Conservation (phyloP, 2,329 filamentous ascomycete genomes). For the Colletotrichum simmondsii region DNA sequence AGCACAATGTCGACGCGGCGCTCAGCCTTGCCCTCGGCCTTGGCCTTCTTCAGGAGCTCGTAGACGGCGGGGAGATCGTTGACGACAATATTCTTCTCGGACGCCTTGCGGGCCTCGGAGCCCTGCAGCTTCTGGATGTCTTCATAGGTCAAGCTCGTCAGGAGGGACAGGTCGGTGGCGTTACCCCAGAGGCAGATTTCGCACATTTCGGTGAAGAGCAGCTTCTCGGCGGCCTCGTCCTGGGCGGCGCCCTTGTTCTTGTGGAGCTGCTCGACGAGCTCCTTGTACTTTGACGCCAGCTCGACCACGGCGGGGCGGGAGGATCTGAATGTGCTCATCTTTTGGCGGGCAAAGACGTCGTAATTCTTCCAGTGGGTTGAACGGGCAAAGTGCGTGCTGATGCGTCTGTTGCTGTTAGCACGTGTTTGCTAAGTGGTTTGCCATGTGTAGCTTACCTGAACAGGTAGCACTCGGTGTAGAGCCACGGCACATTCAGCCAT, state of each 20-base stretch:
- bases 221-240: constrained; percentile 76
- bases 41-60: constrained; percentile 71
- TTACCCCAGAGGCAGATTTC: constrained; percentile 98
- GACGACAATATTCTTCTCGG: constrained; percentile 90
- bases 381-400: constrained; percentile 80
- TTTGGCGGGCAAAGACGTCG: constrained; percentile 90
- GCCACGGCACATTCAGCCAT: constrained; percentile 90
- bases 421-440: neutral
- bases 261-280: constrained; percentile 76
- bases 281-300: constrained; percentile 81
- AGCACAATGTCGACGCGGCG: constrained; percentile 92
- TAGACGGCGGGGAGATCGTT: constrained; percentile 86
- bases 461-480: constrained; percentile 94
- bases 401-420: constrained; percentile 62
- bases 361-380: constrained; percentile 89
- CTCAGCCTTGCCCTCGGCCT: constrained; percentile 71
- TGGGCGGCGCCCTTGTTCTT: constrained; percentile 60
- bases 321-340: constrained; percentile 91
- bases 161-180: constrained; percentile 90
- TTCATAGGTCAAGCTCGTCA: constrained; percentile 91
- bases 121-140: constrained; percentile 98
- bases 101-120: constrained; percentile 83
- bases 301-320: constrained; percentile 88
- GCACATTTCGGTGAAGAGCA: constrained; percentile 91
- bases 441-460: constrained; percentile 68